Percentiles rank a stretch among this genome's conserved stretches.
Evolutionary conservation across 73 alveolate genomes (phyloP).

Genomic region (Blepharisma stoltei): DNA sequence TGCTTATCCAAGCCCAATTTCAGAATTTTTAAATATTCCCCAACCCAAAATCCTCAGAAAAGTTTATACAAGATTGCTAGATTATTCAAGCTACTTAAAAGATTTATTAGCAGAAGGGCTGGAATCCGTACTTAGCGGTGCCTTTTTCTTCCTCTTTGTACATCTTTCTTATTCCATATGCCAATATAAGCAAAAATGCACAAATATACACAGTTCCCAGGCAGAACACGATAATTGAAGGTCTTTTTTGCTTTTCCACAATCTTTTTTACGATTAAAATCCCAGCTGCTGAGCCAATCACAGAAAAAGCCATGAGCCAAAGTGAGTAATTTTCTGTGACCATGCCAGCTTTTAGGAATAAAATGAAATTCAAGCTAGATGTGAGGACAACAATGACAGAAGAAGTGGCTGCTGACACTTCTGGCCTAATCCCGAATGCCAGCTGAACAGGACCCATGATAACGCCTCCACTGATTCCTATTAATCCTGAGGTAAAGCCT

Average conservation of each 20-base stretch:
- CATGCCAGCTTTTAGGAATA: neutral
- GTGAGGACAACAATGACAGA: conserved; percentile 12
- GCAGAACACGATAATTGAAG: neutral
- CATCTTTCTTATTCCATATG: conserved; percentile 7
- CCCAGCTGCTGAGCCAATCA: conserved; percentile 4
- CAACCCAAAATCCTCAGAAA: too few species aligned
- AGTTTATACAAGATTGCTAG: too few species aligned
- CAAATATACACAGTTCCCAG: neutral
- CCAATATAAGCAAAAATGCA: conserved; percentile 10
- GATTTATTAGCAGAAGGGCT: too few species aligned
- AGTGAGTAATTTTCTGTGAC: neutral
- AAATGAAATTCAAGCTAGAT: neutral
- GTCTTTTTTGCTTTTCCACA: neutral
- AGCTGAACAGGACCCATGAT: neutral
- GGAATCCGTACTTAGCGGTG: too few species aligned
- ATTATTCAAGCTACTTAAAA: too few species aligned
- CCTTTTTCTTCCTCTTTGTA: too few species aligned
- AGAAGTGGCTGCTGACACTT: conserved; percentile 13
- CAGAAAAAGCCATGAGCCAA: conserved; percentile 8
- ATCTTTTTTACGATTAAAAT: neutral
- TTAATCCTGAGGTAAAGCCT: neutral
- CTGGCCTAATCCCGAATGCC: neutral
- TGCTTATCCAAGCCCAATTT: too few species aligned
- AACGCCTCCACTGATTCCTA: conserved; percentile 20
- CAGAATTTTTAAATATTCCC: too few species aligned